Conservation (phyloP, 148 eudicot species). For the Vaccinium vitisidaea region DNA sequence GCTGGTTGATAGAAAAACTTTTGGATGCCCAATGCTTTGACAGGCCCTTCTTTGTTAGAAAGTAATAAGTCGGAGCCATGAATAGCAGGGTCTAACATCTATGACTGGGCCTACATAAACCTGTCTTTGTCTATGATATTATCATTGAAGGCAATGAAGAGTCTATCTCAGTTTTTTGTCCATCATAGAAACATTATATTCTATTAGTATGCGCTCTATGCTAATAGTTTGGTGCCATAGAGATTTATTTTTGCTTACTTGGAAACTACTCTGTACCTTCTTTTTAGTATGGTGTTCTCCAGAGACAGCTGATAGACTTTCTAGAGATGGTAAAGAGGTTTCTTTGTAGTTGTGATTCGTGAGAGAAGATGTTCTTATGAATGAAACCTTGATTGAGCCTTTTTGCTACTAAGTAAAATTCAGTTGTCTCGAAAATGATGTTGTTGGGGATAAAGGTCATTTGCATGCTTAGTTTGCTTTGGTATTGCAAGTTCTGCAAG, state of each 20-base stretch:
- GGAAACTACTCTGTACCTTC: background rate
- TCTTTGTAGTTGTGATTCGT: background rate
- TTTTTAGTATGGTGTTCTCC: background rate
- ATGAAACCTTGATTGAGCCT: background rate
- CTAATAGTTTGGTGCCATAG: background rate
- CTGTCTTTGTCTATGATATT: background rate
- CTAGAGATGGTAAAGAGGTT: background rate
- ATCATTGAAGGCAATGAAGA: background rate
- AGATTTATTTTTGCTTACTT: background rate
- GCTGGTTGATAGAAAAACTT: background rate
- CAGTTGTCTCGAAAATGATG: background rate
- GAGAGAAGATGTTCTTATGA: background rate
- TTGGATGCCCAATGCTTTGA: background rate
- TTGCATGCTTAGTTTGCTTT: background rate
- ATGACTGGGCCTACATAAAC: background rate
- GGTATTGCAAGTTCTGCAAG: background rate
- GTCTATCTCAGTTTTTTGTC: background rate
- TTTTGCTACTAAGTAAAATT: background rate
- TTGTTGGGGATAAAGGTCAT: background rate
- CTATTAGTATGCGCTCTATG: background rate
- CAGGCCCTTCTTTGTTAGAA: background rate
- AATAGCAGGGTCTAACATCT: background rate
- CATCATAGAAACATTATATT: background rate
- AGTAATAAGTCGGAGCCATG: background rate
- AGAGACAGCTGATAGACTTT: conserved; percentile 4